A percentile compares a stretch with the other conserved stretches of the same genome.
phyloP scores from a whole-genome alignment of 208 protist species.

The Wallacemonas rigidus region DNA sequence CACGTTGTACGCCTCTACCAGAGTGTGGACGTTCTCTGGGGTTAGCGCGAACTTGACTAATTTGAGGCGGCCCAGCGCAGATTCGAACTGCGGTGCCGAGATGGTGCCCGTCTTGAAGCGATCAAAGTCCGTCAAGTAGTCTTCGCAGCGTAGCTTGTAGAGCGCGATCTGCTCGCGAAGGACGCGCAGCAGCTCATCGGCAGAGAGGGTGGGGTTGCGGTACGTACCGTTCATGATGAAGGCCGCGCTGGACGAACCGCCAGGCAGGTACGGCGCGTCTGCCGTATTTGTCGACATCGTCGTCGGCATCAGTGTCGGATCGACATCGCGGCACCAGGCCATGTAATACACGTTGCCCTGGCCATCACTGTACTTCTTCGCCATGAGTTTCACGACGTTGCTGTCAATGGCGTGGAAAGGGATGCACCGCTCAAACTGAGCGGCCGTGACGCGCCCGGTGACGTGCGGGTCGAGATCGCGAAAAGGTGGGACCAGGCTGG shows the following conservation, averaged over 20 bases:
- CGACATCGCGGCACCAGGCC: slow-evolving; percentile 74
- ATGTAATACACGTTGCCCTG: slow-evolving; percentile 74
- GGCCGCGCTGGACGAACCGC: not conserved
- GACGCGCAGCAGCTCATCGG: slow-evolving; percentile 53
- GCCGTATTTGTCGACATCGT: not conserved
- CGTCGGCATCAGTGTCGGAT: slow-evolving; percentile 25
- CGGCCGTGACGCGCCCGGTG: slow-evolving; percentile 64
- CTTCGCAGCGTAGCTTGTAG: slow-evolving; percentile 80
- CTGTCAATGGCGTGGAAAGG: slow-evolving; percentile 36
- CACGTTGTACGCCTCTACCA: slow-evolving; percentile 65
- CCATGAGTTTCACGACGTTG: slow-evolving; percentile 41
- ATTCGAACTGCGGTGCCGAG: slow-evolving; percentile 77
- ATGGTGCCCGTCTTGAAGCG: slow-evolving; percentile 79
- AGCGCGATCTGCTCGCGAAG: slow-evolving; percentile 71
- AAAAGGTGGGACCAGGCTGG: slow-evolving; percentile 60
- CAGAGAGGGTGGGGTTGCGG: slow-evolving; percentile 40
- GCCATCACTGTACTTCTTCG: slow-evolving; percentile 76
- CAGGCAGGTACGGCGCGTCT: not conserved
- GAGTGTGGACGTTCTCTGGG: slow-evolving; percentile 52
- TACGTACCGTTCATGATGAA: slow-evolving; percentile 26
- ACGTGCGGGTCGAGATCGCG: slow-evolving; percentile 78
- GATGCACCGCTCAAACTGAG: slow-evolving; percentile 73
- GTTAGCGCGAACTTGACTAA: slow-evolving; percentile 82
- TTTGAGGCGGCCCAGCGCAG: slow-evolving; percentile 71
- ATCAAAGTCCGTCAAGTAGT: slow-evolving; percentile 85